Base-by-base conservation (phyloP, 805 yeast species). In the Candida sakaeoensis region DNA sequence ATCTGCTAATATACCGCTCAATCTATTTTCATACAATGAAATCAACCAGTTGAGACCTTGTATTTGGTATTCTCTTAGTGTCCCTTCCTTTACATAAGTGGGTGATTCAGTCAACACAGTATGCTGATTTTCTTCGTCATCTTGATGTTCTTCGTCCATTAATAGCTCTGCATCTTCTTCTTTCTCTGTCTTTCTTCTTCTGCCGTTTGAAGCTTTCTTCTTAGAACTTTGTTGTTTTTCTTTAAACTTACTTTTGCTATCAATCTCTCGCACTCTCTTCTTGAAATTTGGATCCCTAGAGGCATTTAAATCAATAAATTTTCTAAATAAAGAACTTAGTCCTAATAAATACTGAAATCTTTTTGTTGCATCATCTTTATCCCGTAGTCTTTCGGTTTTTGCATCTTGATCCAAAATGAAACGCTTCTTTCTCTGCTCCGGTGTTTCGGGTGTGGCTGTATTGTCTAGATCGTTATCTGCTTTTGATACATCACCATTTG, bases 21-120 rank as follows among this genome's bases (percentile, higher is more conserved):
- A 72, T 51, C 84, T 77, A 60, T 91, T 88, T 50, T 90, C 96
- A 58, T 89, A 86, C 25, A 91, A 63, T 1, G 95, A 80, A 14
- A 91, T 82, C 54, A 91, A 72, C 99, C 99, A 91, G 62, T 93
- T 93, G 37, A 91, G 73, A 37, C 99, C 99, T 56, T 89, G 96
- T 22, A 91, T 70, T 65, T 91, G 99, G 58, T 93, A 91, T 55
- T 88, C 95, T 51, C 99, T 75, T 51, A 93, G 67, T 39, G 58
- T 72, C 8, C 99, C 99, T 6, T 59, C 62, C 28, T 80, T 64
- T 31, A 91, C 67, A 55, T 73, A 91, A 3, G 79, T 69, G 0
- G 99, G 99, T 0, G 91, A 79, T 53, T 87, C 95, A 0, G 95
- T 83, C 38, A 91, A 70, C n/a, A 85, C 82, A 0, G 88, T 80